Evolutionary conservation across 345 rosid genomes (phyloP).

Genomic region (Aethionema arabicum): DNA sequence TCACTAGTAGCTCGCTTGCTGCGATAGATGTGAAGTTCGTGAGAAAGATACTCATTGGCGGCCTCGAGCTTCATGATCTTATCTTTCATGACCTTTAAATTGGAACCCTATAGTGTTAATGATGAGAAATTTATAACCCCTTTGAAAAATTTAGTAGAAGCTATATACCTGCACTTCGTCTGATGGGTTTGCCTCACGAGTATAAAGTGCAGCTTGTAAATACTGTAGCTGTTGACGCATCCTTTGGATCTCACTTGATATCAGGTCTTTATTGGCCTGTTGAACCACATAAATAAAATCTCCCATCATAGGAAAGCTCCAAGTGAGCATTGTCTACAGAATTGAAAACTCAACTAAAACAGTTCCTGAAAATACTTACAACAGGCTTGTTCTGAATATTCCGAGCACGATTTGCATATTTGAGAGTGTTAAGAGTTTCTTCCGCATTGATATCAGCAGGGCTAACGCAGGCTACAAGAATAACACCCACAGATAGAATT

Average conservation of each 20-base stretch:
- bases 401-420: constrained; percentile 88
- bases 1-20: constrained; percentile 52
- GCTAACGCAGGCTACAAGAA: constrained; percentile 68
- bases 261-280: constrained; percentile 72
- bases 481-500: constrained; percentile 1
- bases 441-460: constrained; percentile 86
- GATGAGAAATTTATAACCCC: constrained; percentile 11
- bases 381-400: constrained; percentile 81
- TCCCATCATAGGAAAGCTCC: constrained; percentile 15
- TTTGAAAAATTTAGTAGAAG: constrained; percentile 18
- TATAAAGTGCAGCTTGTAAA: constrained; percentile 67
- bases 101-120: constrained; percentile 6
- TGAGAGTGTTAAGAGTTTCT: constrained; percentile 75
- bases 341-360: constrained; percentile 4
- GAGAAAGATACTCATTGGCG: constrained; percentile 63
- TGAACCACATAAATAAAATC: constrained; percentile 19
- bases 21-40: constrained; percentile 67
- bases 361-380: constrained; percentile 46
- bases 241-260: constrained; percentile 67
- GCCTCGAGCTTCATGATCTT: constrained; percentile 69
- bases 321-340: constrained; percentile 11
- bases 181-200: constrained; percentile 51
- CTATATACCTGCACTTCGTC: constrained; percentile 57
- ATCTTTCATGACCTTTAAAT: constrained; percentile 56
- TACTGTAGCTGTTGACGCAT: constrained; percentile 67